Base-by-base conservation (phyloP, 1,139 yeast genomes). In the Debaryomycetaceae sp. region DNA sequence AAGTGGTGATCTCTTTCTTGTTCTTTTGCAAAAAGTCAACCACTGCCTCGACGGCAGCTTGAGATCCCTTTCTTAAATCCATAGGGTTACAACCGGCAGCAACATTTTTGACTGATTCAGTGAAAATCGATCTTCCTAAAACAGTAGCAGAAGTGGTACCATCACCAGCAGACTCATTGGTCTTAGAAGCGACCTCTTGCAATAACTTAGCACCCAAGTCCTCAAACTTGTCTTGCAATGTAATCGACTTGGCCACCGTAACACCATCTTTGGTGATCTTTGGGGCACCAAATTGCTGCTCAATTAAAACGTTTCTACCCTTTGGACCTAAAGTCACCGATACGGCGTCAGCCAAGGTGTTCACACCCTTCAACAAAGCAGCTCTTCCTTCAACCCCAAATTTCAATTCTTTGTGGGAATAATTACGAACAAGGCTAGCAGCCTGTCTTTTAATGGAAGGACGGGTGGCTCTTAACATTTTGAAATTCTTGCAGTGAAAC, bases 21-120 rank as follows among this genome's bases (percentile, higher is more conserved):
- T 92, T 85, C 59, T 81, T 70, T 65, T 87, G 91, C 60, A 92
- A 81, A 70, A 79, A 92, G 52, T 84, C 81, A 51, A 92, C 96
- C 42, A 92, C 96, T 34, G 95, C 95, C 68, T 89, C 96, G 42
- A 92, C 98, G 36, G 98, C 98, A 51, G 96, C 94, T 73, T 92
- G 98, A 42, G 97, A 84, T 56, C 98, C 98, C 68, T 96, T 85
- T 80, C 98, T 87, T 65, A 92, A 80, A 63, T 92, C 98, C 98
- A 92, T 94, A 61, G 98, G 98, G 77, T 92, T 92, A 75, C 98
- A 92, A 47, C 98, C 98, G 47, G 98, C 98, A 47, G 98, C 98
- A 42, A 92, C 98, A 59, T 92, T 92, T 78, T 92, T 92, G 49
- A 92, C 98, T 19, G 95, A 83, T 71, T 92, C 98, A 49, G 97